Base-by-base conservation (phyloP, 164 flowering plant species). In the Piper longum region DNA sequence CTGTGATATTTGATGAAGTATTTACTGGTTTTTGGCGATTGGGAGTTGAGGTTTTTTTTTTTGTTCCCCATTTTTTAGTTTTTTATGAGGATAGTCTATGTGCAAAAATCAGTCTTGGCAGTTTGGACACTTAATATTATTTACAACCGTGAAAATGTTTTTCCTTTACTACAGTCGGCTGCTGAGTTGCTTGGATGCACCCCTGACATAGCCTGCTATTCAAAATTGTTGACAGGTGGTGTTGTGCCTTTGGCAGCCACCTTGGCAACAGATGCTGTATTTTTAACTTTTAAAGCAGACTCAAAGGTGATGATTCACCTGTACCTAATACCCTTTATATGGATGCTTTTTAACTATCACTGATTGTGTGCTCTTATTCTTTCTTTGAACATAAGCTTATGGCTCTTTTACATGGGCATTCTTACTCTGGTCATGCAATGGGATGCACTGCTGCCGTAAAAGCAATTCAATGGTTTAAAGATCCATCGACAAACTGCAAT, bases 21-120 rank as follows among this genome's bases (percentile, higher is more conserved):
- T 93, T 88, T 70, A 87, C 96, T 4, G 99, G 99, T 61, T 93
- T 87, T 65, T 90, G 99, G 99, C 99, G 97, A 62, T 80, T 93
- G 69, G 99, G 97, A 64, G 78, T 64, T 54, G 97, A 93, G 97
- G 99, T 93, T 80, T 70, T 54, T 54, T 36, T 39, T 26, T 54
- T 68, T 65, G 59, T 36, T 64, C 7, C 11, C 11, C 14, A 9
- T 48, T 12, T 48, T 45, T 48, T 48, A 12, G 9, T 48, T 14
- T 48, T 9, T 48, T 2, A 2, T 48, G 11, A 48, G 0, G 52
- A 9, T 48, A 14, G 14, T 48, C 52, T 48, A 5, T 48, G 52
- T 5, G 14, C 14, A 14, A 5, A 14, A 14, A 48, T 48, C 52
- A 9, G 8, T 9, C 52, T 48, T 9, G 52, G 3, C 52, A 48